These are phyloP conservation scores for Albatrellus ellisii DNA, from an alignment of 768 basidiomycete species.

Conservation along the genomic window DNA sequence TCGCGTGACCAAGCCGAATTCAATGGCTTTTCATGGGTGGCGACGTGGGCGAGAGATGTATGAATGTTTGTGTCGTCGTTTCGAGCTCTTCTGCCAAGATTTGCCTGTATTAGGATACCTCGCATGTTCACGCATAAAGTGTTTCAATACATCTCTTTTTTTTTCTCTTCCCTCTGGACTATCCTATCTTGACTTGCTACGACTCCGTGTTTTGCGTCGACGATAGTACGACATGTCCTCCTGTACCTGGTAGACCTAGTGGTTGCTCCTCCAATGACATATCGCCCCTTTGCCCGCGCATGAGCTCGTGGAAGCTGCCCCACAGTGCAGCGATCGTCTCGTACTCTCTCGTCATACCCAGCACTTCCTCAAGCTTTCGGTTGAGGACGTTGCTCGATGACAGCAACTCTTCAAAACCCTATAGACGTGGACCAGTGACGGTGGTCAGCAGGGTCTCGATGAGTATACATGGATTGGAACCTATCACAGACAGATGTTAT, in stretches of 20 bases:
- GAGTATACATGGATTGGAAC: background rate
- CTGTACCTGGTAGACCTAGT: conserved; percentile 53
- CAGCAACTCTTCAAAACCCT: conserved; percentile 85
- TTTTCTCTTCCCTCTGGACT: conserved; percentile 9
- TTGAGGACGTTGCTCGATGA: conserved; percentile 78
- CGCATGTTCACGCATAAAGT: conserved; percentile 2
- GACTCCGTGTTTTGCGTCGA: conserved; percentile 16
- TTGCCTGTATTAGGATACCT: conserved; percentile 23
- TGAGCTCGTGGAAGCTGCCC: conserved; percentile 69
- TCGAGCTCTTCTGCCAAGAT: conserved; percentile 12
- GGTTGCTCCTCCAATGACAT: conserved; percentile 16
- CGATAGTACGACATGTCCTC: conserved; percentile 43
- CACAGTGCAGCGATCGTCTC: conserved; percentile 78
- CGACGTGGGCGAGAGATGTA: conserved; percentile 25
- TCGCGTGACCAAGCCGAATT: conserved; percentile 90
- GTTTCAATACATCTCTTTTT: conserved; percentile 6
- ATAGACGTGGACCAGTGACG: background rate
- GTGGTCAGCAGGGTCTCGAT: background rate
- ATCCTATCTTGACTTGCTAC: conserved; percentile 11
- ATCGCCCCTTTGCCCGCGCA: conserved; percentile 31
- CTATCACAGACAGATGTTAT: conserved; percentile 47
- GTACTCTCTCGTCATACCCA: conserved; percentile 88
- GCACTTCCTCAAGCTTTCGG: conserved; percentile 84
- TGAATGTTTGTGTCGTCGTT: conserved; percentile 13
- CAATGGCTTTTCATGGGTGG: conserved; percentile 90